Conservation (phyloP, 768 basidiomycete genomes). For the Agaricus blazei region DNA sequence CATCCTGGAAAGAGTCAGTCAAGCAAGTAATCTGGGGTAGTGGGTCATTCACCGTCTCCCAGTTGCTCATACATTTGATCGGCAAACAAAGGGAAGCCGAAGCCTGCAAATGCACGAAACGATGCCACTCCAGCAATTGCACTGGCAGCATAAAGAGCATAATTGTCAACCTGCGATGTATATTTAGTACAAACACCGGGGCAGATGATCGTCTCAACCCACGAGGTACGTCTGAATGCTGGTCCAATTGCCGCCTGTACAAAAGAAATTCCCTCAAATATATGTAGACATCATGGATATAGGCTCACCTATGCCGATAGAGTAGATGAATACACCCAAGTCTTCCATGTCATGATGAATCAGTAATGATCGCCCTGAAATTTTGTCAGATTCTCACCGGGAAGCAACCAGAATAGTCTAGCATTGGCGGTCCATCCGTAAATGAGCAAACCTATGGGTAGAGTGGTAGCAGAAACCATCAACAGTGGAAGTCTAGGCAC, state of each 20-base stretch:
- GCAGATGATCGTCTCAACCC: conserved; percentile 24
- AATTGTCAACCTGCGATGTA: conserved; percentile 58
- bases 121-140: conserved; percentile 54
- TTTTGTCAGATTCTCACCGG: conserved; percentile 30
- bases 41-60: conserved; percentile 31
- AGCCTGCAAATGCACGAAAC: conserved; percentile 54
- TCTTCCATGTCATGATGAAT: conserved; percentile 10
- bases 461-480: conserved; percentile 45
- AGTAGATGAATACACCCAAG: conserved; percentile 40
- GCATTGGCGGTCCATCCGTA: conserved; percentile 57
- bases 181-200: not conserved
- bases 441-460: conserved; percentile 59
- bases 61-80: conserved; percentile 49
- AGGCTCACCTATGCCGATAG: conserved; percentile 40
- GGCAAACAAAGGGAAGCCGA: conserved; percentile 61
- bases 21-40: not conserved
- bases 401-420: conserved; percentile 51
- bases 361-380: not conserved
- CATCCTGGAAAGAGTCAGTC: conserved; percentile 31
- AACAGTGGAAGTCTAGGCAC: conserved; percentile 24
- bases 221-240: conserved; percentile 57
- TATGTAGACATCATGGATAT: not conserved
- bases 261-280: too few species aligned
- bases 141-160: conserved; percentile 63
- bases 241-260: conserved; percentile 30